Percentiles rank a stretch among this genome's conserved stretches.
Evolutionary conservation across 495 filamentous ascomycete species (phyloP).

Genomic region (Podospora comata): DNA sequence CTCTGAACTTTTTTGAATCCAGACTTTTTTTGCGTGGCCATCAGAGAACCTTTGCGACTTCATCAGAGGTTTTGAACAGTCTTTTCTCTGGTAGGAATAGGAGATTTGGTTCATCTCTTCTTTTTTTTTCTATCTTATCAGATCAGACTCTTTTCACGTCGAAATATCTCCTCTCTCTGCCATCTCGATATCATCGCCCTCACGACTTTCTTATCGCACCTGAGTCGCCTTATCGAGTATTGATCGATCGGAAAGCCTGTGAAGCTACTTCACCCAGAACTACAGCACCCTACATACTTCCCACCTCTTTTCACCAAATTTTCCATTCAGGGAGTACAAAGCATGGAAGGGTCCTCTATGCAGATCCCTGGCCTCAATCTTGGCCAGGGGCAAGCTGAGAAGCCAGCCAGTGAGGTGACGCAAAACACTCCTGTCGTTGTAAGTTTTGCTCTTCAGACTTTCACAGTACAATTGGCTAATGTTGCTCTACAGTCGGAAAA

Average conservation of each 20-base stretch:
- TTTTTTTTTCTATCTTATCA: background rate
- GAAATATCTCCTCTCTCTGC: background rate
- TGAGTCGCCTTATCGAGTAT: background rate
- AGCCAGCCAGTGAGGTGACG: conserved; percentile 19
- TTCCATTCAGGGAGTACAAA: background rate
- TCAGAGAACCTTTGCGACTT: conserved; percentile 5
- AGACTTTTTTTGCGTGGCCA: conserved; percentile 33
- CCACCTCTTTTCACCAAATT: background rate
- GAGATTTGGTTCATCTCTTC: background rate
- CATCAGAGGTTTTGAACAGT: background rate
- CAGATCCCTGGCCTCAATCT: conserved; percentile 40
- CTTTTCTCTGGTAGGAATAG: background rate
- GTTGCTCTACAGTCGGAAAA: background rate
- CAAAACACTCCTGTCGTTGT: background rate
- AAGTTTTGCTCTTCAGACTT: background rate
- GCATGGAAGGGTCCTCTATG: conserved; percentile 43
- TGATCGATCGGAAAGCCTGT: background rate
- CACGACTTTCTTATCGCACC: background rate
- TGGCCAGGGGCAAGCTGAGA: conserved; percentile 30
- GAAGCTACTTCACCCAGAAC: background rate
- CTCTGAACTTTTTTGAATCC: conserved; percentile 29
- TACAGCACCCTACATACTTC: background rate
- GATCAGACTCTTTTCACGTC: background rate
- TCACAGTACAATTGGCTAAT: background rate
- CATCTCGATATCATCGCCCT: background rate